A percentile compares a stretch with the other conserved stretches of the same genome.
These are phyloP conservation scores for Apiospora marii DNA, from an alignment of 2,329 filamentous ascomycete genomes.

Conservation along the genomic window DNA sequence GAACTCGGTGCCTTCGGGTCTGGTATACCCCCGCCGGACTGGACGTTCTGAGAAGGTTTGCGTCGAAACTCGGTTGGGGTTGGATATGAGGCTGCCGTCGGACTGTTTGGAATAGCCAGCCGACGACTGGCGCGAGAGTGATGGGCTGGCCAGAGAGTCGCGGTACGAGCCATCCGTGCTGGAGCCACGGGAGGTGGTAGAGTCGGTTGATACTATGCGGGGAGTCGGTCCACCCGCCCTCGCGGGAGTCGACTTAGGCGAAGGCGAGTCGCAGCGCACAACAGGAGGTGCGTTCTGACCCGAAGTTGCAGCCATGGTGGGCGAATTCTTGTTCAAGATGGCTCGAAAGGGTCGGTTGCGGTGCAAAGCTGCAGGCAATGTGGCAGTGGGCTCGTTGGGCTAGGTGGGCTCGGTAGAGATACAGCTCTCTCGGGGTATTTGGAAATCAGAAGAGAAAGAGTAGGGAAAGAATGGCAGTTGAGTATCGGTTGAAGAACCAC, in stretches of 20 bases:
- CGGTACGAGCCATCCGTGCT: slow-evolving; percentile 57
- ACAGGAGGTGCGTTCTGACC: slow-evolving; percentile 45
- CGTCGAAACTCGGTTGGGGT: slow-evolving; percentile 55
- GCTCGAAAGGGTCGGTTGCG: neutral
- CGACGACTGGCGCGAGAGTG: slow-evolving; percentile 69
- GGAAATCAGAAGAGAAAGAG: neutral
- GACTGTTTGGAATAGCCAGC: slow-evolving; percentile 60
- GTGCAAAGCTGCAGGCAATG: neutral
- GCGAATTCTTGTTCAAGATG: neutral
- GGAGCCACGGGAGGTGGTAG: slow-evolving; percentile 65
- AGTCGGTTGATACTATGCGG: slow-evolving; percentile 70
- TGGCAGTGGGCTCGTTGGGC: neutral
- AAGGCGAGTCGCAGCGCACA: slow-evolving; percentile 67
- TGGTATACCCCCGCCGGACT: slow-evolving; percentile 79
- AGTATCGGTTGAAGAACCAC: slow-evolving; percentile 14
- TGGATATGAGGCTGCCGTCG: slow-evolving; percentile 49
- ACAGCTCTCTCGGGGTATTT: neutral
- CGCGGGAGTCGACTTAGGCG: slow-evolving; percentile 68
- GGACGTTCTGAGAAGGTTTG: slow-evolving; percentile 50
- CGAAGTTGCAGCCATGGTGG: slow-evolving; percentile 47
- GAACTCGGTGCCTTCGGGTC: slow-evolving; percentile 87
- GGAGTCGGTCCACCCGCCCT: slow-evolving; percentile 67
- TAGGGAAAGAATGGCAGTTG: neutral
- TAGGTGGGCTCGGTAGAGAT: neutral
- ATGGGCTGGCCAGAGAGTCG: slow-evolving; percentile 63